Evolutionary conservation across 2,329 filamentous ascomycete species (phyloP).

Genomic region (Huntiella decipiens): DNA sequence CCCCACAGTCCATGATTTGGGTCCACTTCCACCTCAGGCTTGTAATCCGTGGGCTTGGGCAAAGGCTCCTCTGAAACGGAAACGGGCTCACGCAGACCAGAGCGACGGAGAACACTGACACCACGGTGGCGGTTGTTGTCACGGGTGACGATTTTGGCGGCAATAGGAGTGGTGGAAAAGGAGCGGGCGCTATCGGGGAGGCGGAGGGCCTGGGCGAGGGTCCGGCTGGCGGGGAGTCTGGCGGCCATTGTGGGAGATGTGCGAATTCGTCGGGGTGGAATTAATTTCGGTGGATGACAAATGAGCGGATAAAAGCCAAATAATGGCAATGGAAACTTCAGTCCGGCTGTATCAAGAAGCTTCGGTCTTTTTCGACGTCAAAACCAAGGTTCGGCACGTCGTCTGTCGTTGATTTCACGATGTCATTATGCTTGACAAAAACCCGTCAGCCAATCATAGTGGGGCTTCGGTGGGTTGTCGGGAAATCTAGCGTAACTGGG

Average conservation of each 20-base stretch:
- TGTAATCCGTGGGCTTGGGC: conserved; percentile 50
- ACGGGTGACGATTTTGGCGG: conserved; percentile 30
- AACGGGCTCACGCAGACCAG: conserved; percentile 55
- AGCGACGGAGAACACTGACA: conserved; percentile 61
- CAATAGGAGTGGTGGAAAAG: conserved; percentile 37
- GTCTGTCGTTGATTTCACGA: background rate
- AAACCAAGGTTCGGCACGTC: background rate
- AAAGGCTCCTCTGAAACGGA: conserved; percentile 54
- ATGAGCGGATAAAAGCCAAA: background rate
- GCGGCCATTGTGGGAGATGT: background rate
- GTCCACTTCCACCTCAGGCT: conserved; percentile 40
- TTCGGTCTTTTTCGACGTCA: background rate
- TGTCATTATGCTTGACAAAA: conserved; percentile 2
- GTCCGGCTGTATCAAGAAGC: too few relatives aligned
- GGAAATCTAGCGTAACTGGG: background rate
- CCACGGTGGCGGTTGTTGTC: conserved; percentile 69
- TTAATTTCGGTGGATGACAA: background rate
- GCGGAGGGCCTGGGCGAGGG: background rate
- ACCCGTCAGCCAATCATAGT: conserved; percentile 1
- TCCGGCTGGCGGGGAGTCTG: background rate
- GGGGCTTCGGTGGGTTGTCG: background rate
- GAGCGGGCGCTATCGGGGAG: conserved; percentile 5
- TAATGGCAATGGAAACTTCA: background rate
- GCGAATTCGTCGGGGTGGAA: background rate
- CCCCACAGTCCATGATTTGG: conserved; percentile 75